Base-by-base conservation (phyloP, 2,329 filamentous ascomycete genomes). In the Apiospora pterosperma region DNA sequence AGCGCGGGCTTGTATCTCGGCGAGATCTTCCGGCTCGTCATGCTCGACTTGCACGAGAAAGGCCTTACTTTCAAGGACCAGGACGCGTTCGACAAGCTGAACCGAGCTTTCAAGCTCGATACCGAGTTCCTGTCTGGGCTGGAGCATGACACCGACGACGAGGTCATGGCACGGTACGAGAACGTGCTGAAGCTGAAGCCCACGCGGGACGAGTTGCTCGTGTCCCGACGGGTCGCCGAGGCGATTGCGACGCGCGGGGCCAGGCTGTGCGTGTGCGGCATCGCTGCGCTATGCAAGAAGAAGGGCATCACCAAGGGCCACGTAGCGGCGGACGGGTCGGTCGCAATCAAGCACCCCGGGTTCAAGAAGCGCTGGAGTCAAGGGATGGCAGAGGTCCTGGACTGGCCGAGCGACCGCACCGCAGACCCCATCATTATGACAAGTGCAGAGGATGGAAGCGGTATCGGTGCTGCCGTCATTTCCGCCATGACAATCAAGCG, bases 301-400 rank as follows among this genome's bases (percentile, higher is more conserved):
- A 92, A 92, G 81, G 83, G 84, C 64, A 89, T 89, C 74, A 79
- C 86, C 69, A 83, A 83, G 34, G 91, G 88, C 74, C 90, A 92
- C 76, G 90, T 92, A 42, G 90, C 90, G 70, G 90, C 90, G 55
- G 90, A 93, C 72, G 90, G 90, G 38, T 90, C 87, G 19, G 90
- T 93, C 62, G 92, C 92, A 80, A 92, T 90, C 79, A 92, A 92
- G 76, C 92, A 92, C 77, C 90, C 90, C 4, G 88, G 92, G 77
- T 93, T 92, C 82, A 91, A 91, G 80, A 82, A 85, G 64, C 85
- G 90, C 61, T 89, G 90, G 67, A 90, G 89, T 19, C 81, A 85
- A 70, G 90, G 90, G 19, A 81, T 92, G 44, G 85, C 89, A 62
- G 90, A 92, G 78, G 91, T 92, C 66, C 81, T 92, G 52, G 90